These are phyloP conservation scores for Exidia glandulosa DNA, from an alignment of 768 basidiomycete genomes.

Conservation along the genomic window DNA sequence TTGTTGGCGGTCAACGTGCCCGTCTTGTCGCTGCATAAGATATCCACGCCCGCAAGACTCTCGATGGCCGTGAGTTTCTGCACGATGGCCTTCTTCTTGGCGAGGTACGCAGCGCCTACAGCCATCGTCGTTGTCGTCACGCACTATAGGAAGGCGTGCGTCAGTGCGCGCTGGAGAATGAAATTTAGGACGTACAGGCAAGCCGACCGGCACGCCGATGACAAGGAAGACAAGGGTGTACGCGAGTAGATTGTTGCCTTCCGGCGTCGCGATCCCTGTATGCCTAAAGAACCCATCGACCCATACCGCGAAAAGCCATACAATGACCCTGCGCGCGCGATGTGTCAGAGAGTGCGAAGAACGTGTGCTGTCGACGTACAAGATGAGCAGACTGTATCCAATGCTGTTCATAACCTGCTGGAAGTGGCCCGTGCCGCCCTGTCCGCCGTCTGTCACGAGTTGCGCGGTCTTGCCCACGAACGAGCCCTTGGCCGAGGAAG, in stretches of 20 bases:
- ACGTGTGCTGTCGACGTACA: too few relatives aligned
- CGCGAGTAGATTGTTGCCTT: conserved; percentile 34
- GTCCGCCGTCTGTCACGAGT: conserved; percentile 27
- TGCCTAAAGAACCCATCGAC: conserved; percentile 33
- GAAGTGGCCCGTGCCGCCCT: conserved; percentile 35
- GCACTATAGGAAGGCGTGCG: too few relatives aligned
- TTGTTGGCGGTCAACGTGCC: conserved; percentile 40
- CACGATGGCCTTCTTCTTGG: conserved; percentile 33
- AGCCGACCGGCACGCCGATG: conserved; percentile 38
- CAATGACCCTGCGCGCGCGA: conserved; percentile 27
- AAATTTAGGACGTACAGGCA: too few relatives aligned
- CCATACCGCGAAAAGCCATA: conserved; percentile 32
- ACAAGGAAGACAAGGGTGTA: conserved; percentile 33
- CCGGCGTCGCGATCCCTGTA: conserved; percentile 27
- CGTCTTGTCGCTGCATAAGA: conserved; percentile 34
- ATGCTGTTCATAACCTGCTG: conserved; percentile 25
- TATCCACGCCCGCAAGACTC: conserved; percentile 37
- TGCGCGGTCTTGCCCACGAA: conserved; percentile 38
- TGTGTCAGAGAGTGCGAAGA: background rate
- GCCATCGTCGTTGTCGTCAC: conserved; percentile 24
- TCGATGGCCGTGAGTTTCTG: conserved; percentile 41
- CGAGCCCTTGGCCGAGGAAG: conserved; percentile 24
- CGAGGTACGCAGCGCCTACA: conserved; percentile 35
- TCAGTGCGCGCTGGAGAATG: too few relatives aligned
- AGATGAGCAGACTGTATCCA: too few relatives aligned